Evolutionary conservation across 2,329 filamentous ascomycete species (phyloP).

Genomic region (Blastomyces percursus): DNA sequence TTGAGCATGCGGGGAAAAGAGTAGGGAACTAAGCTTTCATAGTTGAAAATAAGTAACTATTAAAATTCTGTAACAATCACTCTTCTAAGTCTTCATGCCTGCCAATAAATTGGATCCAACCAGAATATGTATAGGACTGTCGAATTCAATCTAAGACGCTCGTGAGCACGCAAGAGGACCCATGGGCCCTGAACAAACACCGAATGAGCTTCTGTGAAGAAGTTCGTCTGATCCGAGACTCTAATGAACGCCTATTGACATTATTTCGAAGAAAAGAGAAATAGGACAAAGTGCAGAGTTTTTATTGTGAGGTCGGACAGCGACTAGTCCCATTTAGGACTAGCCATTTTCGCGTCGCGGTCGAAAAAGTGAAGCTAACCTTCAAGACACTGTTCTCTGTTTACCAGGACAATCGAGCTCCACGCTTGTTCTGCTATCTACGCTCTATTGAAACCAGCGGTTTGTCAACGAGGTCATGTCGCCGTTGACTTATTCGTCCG

Average conservation of each 20-base stretch:
- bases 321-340: conserved; percentile 24
- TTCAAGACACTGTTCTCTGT: background rate
- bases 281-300: conserved; percentile 21
- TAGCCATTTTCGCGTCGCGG: conserved; percentile 16
- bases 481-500: conserved; percentile 28
- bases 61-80: conserved; percentile 35
- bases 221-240: conserved; percentile 85
- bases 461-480: conserved; percentile 24
- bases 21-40: conserved; percentile 10
- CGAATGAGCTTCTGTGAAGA: conserved; percentile 44
- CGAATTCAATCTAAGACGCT: conserved; percentile 73
- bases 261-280: conserved; percentile 43
- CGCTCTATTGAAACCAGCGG: background rate
- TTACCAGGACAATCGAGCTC: background rate
- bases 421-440: background rate
- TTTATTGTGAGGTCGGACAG: background rate
- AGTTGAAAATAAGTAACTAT: conserved; percentile 7
- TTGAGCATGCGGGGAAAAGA: background rate
- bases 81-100: conserved; percentile 42
- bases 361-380: background rate
- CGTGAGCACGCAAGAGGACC: conserved; percentile 93
- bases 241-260: conserved; percentile 85
- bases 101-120: conserved; percentile 46
- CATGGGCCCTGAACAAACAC: conserved; percentile 81
- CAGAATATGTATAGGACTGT: conserved; percentile 58